Percentiles rank a stretch among this genome's conserved stretches.
Conservation (phyloP, 345 rosid species). For the Noccaea caerulescens region DNA sequence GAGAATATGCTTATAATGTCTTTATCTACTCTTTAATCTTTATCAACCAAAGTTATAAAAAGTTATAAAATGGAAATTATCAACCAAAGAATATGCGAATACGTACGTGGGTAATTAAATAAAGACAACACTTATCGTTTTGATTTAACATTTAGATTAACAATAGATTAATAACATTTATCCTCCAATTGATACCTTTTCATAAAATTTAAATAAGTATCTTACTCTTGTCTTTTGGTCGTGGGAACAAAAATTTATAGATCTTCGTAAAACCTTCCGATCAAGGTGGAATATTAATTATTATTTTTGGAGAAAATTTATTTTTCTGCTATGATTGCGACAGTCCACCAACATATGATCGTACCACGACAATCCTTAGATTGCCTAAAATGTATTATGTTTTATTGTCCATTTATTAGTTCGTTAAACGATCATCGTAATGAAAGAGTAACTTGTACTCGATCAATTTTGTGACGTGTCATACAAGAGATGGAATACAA, state of each 20-base stretch:
- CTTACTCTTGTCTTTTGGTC: not conserved
- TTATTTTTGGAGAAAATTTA: not conserved
- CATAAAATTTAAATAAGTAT: conserved; percentile 2
- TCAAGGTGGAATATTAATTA: not conserved
- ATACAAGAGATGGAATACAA: conserved; percentile 18
- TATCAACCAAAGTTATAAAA: conserved; percentile 23
- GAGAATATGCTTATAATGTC: conserved; percentile 35
- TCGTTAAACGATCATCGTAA: not conserved
- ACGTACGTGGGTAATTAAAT: conserved; percentile 2
- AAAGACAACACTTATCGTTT: not conserved
- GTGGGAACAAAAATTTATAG: not conserved
- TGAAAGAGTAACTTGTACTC: conserved; percentile 23
- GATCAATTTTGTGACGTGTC: conserved; percentile 23
- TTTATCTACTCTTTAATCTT: too few species aligned
- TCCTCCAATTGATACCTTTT: conserved; percentile 18
- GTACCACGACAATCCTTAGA: conserved; percentile 2
- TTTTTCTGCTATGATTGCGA: conserved; percentile 5
- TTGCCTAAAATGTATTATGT: not conserved
- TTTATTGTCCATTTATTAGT: not conserved
- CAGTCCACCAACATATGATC: not conserved
- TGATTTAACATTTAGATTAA: not conserved
- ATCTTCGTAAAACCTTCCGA: not conserved
- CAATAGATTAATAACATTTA: not conserved
- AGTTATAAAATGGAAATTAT: too few species aligned
- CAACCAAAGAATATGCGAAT: conserved; percentile 26